phyloP scores from a whole-genome alignment of 2,329 filamentous ascomycete species.

The Alternaria postmessia region DNA sequence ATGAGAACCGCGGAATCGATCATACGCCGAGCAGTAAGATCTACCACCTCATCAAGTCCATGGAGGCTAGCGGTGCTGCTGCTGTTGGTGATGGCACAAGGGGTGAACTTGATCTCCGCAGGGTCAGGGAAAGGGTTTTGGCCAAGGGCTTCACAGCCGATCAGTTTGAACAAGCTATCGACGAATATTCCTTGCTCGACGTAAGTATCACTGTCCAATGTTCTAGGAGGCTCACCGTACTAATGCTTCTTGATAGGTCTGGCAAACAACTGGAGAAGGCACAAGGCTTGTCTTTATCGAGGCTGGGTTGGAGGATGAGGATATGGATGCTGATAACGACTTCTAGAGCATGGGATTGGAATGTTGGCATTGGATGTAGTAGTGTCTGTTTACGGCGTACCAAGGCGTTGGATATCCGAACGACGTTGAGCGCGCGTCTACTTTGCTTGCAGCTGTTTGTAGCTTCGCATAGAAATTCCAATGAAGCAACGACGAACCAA shows the following conservation, averaged over 20 bases:
- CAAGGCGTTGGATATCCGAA: constrained; percentile 34
- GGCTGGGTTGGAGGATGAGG: constrained; percentile 57
- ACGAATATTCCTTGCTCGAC: constrained; percentile 87
- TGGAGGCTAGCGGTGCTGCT: constrained; percentile 84
- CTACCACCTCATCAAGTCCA: constrained; percentile 89
- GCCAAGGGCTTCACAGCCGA: constrained; percentile 97
- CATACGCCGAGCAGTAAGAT: constrained; percentile 88
- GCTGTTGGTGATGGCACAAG: constrained; percentile 76
- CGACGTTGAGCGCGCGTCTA: constrained; percentile 15
- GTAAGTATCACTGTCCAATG: constrained; percentile 65
- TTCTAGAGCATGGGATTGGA: constrained; percentile 31
- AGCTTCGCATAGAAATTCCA: constrained; percentile 9
- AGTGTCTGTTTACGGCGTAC: constrained; percentile 34
- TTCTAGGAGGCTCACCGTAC: constrained; percentile 17
- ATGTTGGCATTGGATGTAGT: constrained; percentile 19
- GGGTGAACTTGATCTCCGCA: constrained; percentile 83
- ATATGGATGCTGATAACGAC: constrained; percentile 51
- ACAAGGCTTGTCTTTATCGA: constrained; percentile 64
- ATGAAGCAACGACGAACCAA: constrained; percentile 10
- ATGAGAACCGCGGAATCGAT: constrained; percentile 66
- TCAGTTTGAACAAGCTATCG: constrained; percentile 84
- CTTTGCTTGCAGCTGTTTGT: constrained; percentile 3
- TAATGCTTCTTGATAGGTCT: constrained; percentile 55
- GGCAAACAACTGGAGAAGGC: constrained; percentile 64
- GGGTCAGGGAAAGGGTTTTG: constrained; percentile 88